Evolutionary conservation across 2,329 filamentous ascomycete genomes (phyloP), one percentile per base, ranked within the genome.

Genomic region (Alternaria metachromatica): DNA sequence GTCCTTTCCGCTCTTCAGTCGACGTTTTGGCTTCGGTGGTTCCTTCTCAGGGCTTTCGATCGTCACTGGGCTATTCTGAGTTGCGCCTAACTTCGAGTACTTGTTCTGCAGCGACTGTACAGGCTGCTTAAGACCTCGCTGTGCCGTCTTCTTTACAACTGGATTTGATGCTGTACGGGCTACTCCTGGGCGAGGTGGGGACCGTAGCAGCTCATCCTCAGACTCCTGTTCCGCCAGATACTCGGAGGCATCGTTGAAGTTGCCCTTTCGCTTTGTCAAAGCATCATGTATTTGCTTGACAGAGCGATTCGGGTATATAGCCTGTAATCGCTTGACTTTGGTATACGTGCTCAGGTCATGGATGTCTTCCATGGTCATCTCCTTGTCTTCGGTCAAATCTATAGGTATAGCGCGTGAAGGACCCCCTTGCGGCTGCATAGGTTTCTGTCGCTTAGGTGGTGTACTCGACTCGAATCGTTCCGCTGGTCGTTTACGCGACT

Each of bases 71-170:
- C 69, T 65, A 11, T 58, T 62, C 25, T 72, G 65, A 9, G 68
- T 62, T 3, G 71, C 68, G n/a, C 66, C 65, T 23, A 70, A 53
- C 41, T 72, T 75, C 18, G 76, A 74, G 46, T 76, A 90, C 72
- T 87, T 88, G 64, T 89, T 84, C 63, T 87, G 84, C 60, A 92
- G 88, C 6, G 81, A 84, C 62, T 84, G 84, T 13, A 82, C 82
- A 6, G 85, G 85, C 11, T 82, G 82, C 66, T 87, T 86, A 30
- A 89, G 82, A 54, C 84, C 81, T 66, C 87, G 85, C 76, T 86
- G 86, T 49, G 84, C 85, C n/a, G 81, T 80, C 56, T 82, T 79
- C 69, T 86, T 87, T 60, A 73, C 74, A 67, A 67, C 62, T 3
- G 65, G 63, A 48, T 53, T 28, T 9, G 66, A 62, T 37, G 58